A percentile compares a stretch with the other conserved stretches of the same genome.
These are phyloP conservation scores for Xylariaceae sp. DNA, from an alignment of 2,329 filamentous ascomycete species.

Conservation along the genomic window DNA sequence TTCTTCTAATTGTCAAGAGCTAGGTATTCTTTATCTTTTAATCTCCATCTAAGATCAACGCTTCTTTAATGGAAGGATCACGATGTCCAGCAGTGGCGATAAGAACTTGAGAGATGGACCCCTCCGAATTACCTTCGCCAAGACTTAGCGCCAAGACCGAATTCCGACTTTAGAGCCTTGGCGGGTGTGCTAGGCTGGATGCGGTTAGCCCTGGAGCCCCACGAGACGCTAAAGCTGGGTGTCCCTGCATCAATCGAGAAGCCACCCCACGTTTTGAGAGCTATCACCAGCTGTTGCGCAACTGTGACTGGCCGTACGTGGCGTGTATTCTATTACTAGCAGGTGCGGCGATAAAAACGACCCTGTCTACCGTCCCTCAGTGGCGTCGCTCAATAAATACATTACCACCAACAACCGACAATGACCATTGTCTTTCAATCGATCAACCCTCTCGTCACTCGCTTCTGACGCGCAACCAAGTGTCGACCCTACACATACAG, in stretches of 20 bases:
- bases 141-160: neutral
- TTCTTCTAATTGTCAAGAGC: too few species aligned
- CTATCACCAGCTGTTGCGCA: neutral
- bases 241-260: neutral
- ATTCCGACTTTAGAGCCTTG: neutral
- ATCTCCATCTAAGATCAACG: too few species aligned
- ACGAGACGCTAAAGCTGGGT: neutral
- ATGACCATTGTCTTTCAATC: neutral
- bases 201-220: neutral
- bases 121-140: neutral
- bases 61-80: too few species aligned
- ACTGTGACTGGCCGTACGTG: neutral
- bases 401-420: neutral
- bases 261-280: neutral
- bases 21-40: too few species aligned
- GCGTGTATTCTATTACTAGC: neutral
- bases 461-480: neutral
- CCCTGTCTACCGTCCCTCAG: neutral
- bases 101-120: too few species aligned
- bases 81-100: too few species aligned
- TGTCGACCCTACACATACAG: too few species aligned
- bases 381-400: neutral
- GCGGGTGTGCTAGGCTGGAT: neutral
- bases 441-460: neutral
- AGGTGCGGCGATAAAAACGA: neutral